Evolutionary conservation across 768 basidiomycete species (phyloP), one percentile per base, ranked within the genome.

Genomic region (Neoboletus subvelutipes): DNA sequence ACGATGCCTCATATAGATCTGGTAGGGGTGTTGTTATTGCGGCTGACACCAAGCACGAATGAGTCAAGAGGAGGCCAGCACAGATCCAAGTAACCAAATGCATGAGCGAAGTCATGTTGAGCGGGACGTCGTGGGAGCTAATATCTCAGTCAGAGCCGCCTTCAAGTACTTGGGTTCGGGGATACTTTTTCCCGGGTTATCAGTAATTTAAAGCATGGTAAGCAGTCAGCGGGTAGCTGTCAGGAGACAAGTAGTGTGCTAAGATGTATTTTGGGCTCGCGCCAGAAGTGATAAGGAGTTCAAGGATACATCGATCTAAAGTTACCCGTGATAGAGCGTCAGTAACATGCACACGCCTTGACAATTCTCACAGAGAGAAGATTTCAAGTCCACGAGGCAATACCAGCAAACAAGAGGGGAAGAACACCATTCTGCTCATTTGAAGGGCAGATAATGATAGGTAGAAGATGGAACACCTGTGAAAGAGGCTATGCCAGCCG

Each of bases 1-100:
- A 57, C 1, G 72, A 69, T 1, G 78, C 77, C 47, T 79, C 76
- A 50, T 77, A 76, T 4, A 79, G 59, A 53, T 78, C 76, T 2
- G 78, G 77, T 20, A 77, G 58, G 20, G 61, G 52, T 0, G 58
- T 68, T 18, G 56, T 37, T 40, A 49, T 50, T 6, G 57, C 31
- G 4, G 66, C 66, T 1, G 45, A 59, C 18, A 55, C 55, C 11
- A 64, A 31, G 43, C 22, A 33, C 10, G 57, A 51, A 17, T 56
- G 54, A 8, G 46, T 37, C 29, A 51, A 41, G 26, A 59, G 31
- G 41, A 63, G 36, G 34, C 54, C 31, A 33, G 48, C 18, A 45
- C 15, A 53, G 31, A 59, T 45, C 43, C 61, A 51, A 50, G 54
- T n/a, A n/a, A 63, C 24, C 17, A 59, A 22, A 46, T 15, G 51